Conservation (phyloP, 106 monocot species). For the Dendrobium officinale region DNA sequence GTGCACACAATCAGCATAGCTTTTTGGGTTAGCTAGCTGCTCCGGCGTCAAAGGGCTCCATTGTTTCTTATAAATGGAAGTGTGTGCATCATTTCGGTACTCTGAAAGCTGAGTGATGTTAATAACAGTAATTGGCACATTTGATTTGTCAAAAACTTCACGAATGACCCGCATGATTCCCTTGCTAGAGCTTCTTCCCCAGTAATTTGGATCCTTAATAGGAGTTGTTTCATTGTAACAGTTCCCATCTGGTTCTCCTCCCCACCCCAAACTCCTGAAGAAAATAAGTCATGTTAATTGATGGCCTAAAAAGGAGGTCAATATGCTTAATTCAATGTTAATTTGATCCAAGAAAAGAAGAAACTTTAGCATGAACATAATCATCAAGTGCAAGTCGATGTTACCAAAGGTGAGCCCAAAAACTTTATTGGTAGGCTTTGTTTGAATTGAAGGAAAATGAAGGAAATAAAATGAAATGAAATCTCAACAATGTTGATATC, state of each 20-base stretch:
- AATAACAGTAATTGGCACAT: slow-evolving; percentile 37
- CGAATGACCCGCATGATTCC: slow-evolving; percentile 51
- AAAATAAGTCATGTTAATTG: neutral
- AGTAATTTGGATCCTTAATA: slow-evolving; percentile 38
- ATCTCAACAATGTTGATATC: too few relatives aligned
- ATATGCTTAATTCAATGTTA: neutral
- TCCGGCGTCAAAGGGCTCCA: slow-evolving; percentile 60
- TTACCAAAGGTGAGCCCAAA: neutral
- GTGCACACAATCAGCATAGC: slow-evolving; percentile 66
- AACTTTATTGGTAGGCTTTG: neutral
- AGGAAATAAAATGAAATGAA: too few relatives aligned
- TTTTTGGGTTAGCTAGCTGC: slow-evolving; percentile 50
- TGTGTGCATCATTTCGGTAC: slow-evolving; percentile 79
- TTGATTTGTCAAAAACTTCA: slow-evolving; percentile 34
- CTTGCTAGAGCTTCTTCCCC: slow-evolving; percentile 52
- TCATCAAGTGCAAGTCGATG: neutral
- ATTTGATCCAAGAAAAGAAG: neutral
- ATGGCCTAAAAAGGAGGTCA: neutral
- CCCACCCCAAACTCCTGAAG: slow-evolving; percentile 56
- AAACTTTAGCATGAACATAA: neutral
- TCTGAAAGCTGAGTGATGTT: slow-evolving; percentile 78
- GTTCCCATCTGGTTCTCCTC: slow-evolving; percentile 50
- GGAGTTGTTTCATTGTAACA: slow-evolving; percentile 74
- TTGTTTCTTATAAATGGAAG: slow-evolving; percentile 69
- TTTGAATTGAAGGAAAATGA: neutral